Evolutionary conservation across 805 yeast species (phyloP).

Genomic region (Starmerella powellii): DNA sequence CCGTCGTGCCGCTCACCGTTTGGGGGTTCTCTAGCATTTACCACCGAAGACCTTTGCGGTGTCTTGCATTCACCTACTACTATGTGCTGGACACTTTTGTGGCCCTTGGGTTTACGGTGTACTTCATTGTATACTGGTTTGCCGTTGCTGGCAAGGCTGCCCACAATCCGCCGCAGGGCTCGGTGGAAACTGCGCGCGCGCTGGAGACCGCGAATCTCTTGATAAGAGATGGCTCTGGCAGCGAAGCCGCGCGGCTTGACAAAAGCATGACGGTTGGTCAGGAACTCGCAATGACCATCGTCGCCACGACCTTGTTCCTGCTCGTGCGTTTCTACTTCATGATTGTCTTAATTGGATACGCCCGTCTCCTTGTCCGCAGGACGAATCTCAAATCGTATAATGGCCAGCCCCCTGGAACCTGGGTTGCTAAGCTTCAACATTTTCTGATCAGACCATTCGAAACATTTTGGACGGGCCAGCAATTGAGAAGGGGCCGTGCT

Average conservation of each 20-base stretch:
- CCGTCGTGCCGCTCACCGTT: constrained; percentile 52
- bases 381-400: constrained; percentile 29
- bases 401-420: constrained; percentile 28
- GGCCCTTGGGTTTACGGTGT: constrained; percentile 57
- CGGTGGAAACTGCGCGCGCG: too few species aligned
- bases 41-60: constrained; percentile 45
- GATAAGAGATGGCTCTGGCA: too few species aligned
- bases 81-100: constrained; percentile 57
- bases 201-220: too few species aligned
- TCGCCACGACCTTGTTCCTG: constrained; percentile 38
- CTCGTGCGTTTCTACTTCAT: constrained; percentile 43
- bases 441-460: constrained; percentile 25
- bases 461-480: constrained; percentile 29
- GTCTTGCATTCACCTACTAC: constrained; percentile 50
- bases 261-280: constrained; percentile 26
- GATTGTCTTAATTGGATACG: constrained; percentile 43
- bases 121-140: constrained; percentile 71
- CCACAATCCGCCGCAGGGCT: constrained; percentile 12
- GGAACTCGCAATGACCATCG: constrained; percentile 35
- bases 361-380: constrained; percentile 40
- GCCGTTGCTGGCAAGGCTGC: constrained; percentile 24
- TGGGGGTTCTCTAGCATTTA: constrained; percentile 43
- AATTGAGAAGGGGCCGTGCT: constrained; percentile 11
- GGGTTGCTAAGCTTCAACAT: constrained; percentile 26
- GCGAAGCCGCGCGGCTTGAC: constrained; percentile 8